Base-by-base conservation (phyloP, 2,329 filamentous ascomycete species). In the Sporothrix brunneoviolacea region DNA sequence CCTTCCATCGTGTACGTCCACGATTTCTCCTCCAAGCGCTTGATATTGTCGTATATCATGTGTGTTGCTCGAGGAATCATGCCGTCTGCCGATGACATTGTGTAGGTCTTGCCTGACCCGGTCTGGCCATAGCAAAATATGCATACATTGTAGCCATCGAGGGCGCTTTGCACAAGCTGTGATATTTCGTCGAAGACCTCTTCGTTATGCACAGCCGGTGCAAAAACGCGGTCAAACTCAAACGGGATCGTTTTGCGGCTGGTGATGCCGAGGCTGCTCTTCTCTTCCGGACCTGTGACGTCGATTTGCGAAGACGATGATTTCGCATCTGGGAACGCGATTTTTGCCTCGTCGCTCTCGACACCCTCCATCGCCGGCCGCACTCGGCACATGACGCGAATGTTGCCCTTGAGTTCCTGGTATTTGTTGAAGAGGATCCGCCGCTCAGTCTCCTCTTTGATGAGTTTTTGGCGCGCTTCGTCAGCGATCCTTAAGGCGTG, bases 51-150 rank as follows among this genome's bases (percentile, higher is more conserved):
- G 66, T 96, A 96, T 57, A 98, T 95, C 73, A 97, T 91, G 58
- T 88, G 81, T 8, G 94, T 93, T 3, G 93, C 91, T 8, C 86
- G 81, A 2, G 93, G 91, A 53, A 98, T 98, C 85, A 98, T 96
- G 58, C 93, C 93, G 60, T 96, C 88, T 2, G 74, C 69, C 1
- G 84, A 86, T 9, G 88, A 94, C 93, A 98, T 98, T 4, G 93
- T 97, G 64, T 85, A 88, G 0, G 93, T 98, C 74, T 98, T 98
- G 54, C 93, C 93, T 16, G 91, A 93, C 4, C 93, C 93, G 0
- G 93, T 98, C 67, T 98, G 93, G 38, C 93, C 93, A 63, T 98
- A 98, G 64, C 91, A 96, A 70, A 98, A 95, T 56, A 98, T 97
- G 68, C 91, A 97, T 46, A 98, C 93, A 59, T 97, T 98, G 72